phyloP scores from a whole-genome alignment of 176 grass and related monocot species.

The Pharus latifolius region DNA sequence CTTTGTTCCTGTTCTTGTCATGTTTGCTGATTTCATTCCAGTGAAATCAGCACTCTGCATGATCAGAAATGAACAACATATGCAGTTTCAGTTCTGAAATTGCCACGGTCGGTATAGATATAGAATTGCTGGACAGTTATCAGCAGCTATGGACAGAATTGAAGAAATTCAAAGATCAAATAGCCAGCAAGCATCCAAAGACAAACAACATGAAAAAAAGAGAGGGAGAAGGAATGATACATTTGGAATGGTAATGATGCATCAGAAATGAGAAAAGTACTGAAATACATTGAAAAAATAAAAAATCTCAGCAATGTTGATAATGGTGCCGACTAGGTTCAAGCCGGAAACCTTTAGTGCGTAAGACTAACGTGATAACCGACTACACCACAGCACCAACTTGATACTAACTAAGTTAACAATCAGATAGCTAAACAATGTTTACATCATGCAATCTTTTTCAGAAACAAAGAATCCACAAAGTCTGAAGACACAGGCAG shows the following conservation, averaged over 20 bases:
- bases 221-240: too few relatives aligned
- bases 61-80: too few relatives aligned
- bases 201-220: too few relatives aligned
- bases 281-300: background rate
- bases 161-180: too few relatives aligned
- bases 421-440: background rate
- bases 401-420: background rate
- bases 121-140: too few relatives aligned
- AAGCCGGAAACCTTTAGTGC: constrained; percentile 29
- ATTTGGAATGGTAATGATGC: background rate
- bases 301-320: background rate
- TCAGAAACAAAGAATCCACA: background rate
- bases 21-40: too few relatives aligned
- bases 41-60: too few relatives aligned
- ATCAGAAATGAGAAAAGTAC: background rate
- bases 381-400: constrained; percentile 27
- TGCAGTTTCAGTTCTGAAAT: too few relatives aligned
- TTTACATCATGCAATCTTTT: background rate
- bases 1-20: too few relatives aligned
- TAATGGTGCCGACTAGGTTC: constrained; percentile 32
- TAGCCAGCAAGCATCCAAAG: too few relatives aligned
- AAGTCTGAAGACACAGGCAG: background rate
- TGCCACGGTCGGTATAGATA: too few relatives aligned
- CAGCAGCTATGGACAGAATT: too few relatives aligned
- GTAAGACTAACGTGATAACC: constrained; percentile 35